These are phyloP conservation scores for Trichoderma gracile DNA, from an alignment of 2,329 filamentous ascomycete species.

Conservation along the genomic window DNA sequence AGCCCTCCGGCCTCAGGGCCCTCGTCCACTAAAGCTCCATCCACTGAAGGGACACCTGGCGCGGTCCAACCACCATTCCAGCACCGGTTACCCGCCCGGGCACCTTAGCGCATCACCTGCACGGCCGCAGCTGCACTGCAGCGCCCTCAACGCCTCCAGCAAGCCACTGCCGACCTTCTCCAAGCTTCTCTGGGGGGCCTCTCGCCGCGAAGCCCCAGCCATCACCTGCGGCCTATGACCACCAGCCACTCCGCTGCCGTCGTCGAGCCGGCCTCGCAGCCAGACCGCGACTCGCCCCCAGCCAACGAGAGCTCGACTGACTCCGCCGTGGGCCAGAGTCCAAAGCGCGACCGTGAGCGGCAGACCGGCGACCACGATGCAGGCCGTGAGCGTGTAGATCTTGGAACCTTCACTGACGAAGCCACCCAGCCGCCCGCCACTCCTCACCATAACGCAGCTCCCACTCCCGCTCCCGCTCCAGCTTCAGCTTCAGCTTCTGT, in stretches of 20 bases:
- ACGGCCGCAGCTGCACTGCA: conserved; percentile 8
- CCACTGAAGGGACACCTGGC: conserved; percentile 9
- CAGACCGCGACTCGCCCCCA: conserved; percentile 21
- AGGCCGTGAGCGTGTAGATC: background rate
- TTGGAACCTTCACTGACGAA: conserved; percentile 14
- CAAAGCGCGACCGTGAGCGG: conserved; percentile 18
- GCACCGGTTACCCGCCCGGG: no score
- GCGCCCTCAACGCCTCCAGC: background rate
- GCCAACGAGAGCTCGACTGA: conserved; percentile 24
- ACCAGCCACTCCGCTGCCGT: conserved; percentile 27
- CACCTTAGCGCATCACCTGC: conserved; percentile 18
- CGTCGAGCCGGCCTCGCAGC: conserved; percentile 14
- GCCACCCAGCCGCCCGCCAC: conserved; percentile 9
- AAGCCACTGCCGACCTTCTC: background rate
- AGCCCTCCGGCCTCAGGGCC: conserved; percentile 12
- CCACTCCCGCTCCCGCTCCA: background rate
- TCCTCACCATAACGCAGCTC: background rate
- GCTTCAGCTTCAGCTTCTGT: conserved; percentile 7
- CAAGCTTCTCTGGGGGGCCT: conserved; percentile 15
- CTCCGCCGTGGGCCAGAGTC: conserved; percentile 21
- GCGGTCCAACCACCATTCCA: no score
- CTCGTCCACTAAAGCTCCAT: conserved; percentile 7
- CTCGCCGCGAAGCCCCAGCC: conserved; percentile 9
- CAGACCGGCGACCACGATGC: conserved; percentile 21
- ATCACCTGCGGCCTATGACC: conserved; percentile 25